Evolutionary conservation across 352 stramenopile species (phyloP).

Genomic region (Pythium folliculosum): DNA sequence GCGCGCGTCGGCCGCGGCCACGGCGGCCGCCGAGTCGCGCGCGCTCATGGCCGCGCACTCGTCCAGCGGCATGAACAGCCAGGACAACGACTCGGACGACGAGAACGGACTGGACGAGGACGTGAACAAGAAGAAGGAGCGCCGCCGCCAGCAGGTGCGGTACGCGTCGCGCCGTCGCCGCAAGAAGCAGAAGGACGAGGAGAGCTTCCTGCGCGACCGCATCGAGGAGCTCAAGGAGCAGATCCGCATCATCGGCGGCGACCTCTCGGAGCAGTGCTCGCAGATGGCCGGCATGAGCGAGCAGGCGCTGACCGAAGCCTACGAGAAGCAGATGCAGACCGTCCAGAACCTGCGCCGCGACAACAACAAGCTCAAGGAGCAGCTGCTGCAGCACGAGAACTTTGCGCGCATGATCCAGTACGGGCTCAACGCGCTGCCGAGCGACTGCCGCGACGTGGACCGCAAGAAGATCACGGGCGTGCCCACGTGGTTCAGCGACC

Average conservation of each 20-base stretch:
- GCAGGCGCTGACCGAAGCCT: slow-evolving; percentile 73
- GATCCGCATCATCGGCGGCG: slow-evolving; percentile 79
- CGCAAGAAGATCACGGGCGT: slow-evolving; percentile 76
- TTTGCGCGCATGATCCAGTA: slow-evolving; percentile 87
- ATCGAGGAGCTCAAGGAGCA: slow-evolving; percentile 86
- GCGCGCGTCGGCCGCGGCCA: slow-evolving; percentile 15
- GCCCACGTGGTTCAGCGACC: slow-evolving; percentile 79
- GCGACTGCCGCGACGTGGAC: slow-evolving; percentile 74
- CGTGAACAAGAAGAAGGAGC: slow-evolving; percentile 79
- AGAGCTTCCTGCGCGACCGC: slow-evolving; percentile 75
- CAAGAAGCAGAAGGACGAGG: slow-evolving; percentile 86
- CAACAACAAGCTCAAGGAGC: slow-evolving; percentile 85
- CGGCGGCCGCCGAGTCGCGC: slow-evolving; percentile 36
- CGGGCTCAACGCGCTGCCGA: slow-evolving; percentile 73
- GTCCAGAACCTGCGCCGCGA: slow-evolving; percentile 80
- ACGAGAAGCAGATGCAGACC: slow-evolving; percentile 83
- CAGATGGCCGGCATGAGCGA: slow-evolving; percentile 84
- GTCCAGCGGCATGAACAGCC: slow-evolving; percentile 48
- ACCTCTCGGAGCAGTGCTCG: slow-evolving; percentile 76
- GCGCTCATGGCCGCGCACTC: slow-evolving; percentile 38
- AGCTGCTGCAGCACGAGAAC: slow-evolving; percentile 82
- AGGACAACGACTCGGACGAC: slow-evolving; percentile 45
- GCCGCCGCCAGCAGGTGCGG: slow-evolving; percentile 73
- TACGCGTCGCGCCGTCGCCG: slow-evolving; percentile 77
- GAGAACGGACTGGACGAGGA: slow-evolving; percentile 39